Evolutionary conservation across 257 asterid genomes (phyloP), one percentile per base, ranked within the genome.

Genomic region (Ballota nigra): DNA sequence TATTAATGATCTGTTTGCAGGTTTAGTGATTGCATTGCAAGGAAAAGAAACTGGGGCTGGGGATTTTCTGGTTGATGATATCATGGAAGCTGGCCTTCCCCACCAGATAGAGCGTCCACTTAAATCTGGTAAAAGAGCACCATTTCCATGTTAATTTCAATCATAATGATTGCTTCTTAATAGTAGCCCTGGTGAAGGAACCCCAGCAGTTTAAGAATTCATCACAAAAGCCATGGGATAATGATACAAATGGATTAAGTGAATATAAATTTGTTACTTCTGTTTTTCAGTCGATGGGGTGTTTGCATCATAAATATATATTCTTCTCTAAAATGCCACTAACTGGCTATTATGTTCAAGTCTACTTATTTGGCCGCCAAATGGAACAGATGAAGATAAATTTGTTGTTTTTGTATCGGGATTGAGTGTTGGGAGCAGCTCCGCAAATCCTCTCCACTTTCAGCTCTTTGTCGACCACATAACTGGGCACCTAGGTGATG

Each of bases 401-500:
- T 88, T 79, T 78, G 96, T 88, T 59, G 90, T 89, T 72, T 84
- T 95, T 59, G 79, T 89, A 66, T 95, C 99, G 80, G 98, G 98
- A 67, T 78, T 92, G 85, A 84, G 90, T 74, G 84, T 89, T 67
- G 98, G 98, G 77, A 80, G 89, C 82, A 83, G 87, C 84, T 68
- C 84, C 12, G 83, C 91, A 69, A 89, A 88, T 87, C 99, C 99
- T 74, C 93, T 95, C 66, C 88, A 82, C 61, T 88, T 87, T 75
- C 98, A 95, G 87, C 99, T 95, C 75, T 80, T 95, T 64, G 87
- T 95, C 33, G 99, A 95, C 83, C 98, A 95, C 75, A 83, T 95
- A 74, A 92, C 99, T 74, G 99, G 99, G 60, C 98, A 95, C 88
- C 86, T 95, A 24, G 99, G 99, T 77, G 99, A 95, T 68, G 92